phyloP scores from a whole-genome alignment of 768 basidiomycete species.

The Psilocybe cubensis region DNA sequence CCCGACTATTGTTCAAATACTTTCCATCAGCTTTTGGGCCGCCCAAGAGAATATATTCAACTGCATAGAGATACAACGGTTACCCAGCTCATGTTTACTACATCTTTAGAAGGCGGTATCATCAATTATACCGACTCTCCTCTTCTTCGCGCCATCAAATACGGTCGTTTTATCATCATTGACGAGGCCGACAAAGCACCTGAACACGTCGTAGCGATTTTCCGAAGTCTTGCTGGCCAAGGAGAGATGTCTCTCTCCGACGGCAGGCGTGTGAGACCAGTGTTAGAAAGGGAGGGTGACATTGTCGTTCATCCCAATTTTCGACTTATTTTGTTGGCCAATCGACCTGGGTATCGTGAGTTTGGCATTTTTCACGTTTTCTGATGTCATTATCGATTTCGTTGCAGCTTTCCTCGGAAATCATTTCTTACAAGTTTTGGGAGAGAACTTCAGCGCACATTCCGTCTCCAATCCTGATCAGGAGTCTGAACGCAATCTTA shows the following conservation, averaged over 20 bases:
- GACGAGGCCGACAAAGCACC: constrained; percentile 78
- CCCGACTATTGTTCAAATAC: not conserved
- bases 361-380: not conserved
- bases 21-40: constrained; percentile 48
- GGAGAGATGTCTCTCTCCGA: constrained; percentile 67
- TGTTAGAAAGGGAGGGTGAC: constrained; percentile 51
- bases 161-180: constrained; percentile 68
- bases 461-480: constrained; percentile 70
- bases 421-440: constrained; percentile 72
- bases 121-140: constrained; percentile 69
- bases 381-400: not conserved
- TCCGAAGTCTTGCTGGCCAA: constrained; percentile 69
- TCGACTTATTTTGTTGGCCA: constrained; percentile 64
- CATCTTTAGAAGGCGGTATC: constrained; percentile 57
- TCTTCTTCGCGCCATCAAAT: constrained; percentile 62
- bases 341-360: constrained; percentile 72
- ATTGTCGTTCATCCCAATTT: constrained; percentile 67
- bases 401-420: constrained; percentile 68
- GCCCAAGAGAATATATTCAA: constrained; percentile 72
- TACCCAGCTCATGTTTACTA: constrained; percentile 72
- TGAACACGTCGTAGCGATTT: constrained; percentile 73
- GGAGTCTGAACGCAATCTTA: constrained; percentile 61
- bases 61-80: constrained; percentile 74
- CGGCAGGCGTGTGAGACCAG: constrained; percentile 56
- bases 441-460: constrained; percentile 71